A percentile compares a stretch with the other conserved stretches of the same genome.
Evolutionary conservation across 192 early-diverging fungal species (phyloP).

Genomic region (Anaeromyces robustus): DNA sequence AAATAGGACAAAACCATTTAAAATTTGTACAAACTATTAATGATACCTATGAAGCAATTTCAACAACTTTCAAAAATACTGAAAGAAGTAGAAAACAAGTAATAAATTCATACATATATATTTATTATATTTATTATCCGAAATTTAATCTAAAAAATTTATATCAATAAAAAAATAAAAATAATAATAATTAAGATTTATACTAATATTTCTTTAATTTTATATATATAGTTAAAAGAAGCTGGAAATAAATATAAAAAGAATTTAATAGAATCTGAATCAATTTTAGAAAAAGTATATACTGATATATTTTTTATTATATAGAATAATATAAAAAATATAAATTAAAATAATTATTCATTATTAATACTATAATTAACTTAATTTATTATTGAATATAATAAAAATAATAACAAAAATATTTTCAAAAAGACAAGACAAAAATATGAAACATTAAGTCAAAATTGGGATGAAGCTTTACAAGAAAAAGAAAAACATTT

Average conservation of each 20-base stretch:
- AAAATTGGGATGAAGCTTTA: background rate
- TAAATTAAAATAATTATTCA: too few relatives aligned
- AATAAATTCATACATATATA: constrained; percentile 1
- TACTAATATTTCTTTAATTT: background rate
- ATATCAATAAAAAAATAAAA: background rate
- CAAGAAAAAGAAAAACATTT: background rate
- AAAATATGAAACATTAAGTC: background rate
- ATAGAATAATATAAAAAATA: too few relatives aligned
- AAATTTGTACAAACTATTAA: constrained; percentile 53
- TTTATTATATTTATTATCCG: too few relatives aligned
- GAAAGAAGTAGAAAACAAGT: constrained; percentile 66
- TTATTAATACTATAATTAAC: too few relatives aligned
- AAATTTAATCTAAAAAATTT: too few relatives aligned
- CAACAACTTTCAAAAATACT: constrained; percentile 54
- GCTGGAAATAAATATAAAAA: constrained; percentile 57
- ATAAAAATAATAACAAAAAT: too few relatives aligned
- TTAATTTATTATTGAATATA: too few relatives aligned
- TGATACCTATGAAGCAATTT: constrained; percentile 69
- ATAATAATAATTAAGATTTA: too few relatives aligned
- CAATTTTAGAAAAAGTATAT: constrained; percentile 61
- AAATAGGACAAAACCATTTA: constrained; percentile 59
- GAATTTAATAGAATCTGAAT: constrained; percentile 60
- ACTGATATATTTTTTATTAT: too few relatives aligned
- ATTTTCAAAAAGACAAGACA: background rate
- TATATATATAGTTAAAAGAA: constrained; percentile 52